Percentiles rank a stretch among this genome's conserved stretches.
phyloP scores from a whole-genome alignment of 2,329 filamentous ascomycete genomes.

The Rhynchosporium agropyri region DNA sequence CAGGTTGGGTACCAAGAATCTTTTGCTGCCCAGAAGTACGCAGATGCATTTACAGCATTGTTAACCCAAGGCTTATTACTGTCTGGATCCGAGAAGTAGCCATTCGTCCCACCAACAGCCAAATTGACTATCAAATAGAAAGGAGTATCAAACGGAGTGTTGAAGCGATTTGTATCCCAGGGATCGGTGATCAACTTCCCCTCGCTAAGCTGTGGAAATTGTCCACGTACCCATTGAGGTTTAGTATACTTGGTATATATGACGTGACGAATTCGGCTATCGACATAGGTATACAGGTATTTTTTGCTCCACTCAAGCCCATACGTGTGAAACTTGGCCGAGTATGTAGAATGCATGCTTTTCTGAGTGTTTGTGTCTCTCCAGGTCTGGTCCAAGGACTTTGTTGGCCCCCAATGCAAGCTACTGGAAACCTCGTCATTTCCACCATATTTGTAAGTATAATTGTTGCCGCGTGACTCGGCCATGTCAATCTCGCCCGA shows the following conservation, averaged over 20 bases:
- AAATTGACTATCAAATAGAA: constrained; percentile 30
- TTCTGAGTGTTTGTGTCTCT: constrained; percentile 18
- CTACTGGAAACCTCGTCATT: constrained; percentile 18
- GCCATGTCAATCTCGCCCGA: constrained; percentile 25
- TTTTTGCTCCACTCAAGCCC: constrained; percentile 25
- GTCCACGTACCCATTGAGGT: constrained; percentile 20
- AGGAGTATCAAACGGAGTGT: constrained; percentile 26
- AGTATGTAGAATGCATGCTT: constrained; percentile 20
- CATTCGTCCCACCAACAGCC: constrained; percentile 25
- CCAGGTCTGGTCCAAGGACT: constrained; percentile 13
- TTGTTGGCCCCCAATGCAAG: constrained; percentile 24
- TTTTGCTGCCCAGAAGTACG: constrained; percentile 75
- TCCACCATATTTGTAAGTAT: constrained; percentile 19
- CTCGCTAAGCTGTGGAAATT: constrained; percentile 17
- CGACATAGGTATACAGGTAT: constrained; percentile 25
- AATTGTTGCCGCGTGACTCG: constrained; percentile 25
- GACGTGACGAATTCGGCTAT: constrained; percentile 21
- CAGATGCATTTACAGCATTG: constrained; percentile 63
- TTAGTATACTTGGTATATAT: constrained; percentile 20
- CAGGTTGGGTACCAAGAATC: constrained; percentile 71
- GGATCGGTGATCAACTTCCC: constrained; percentile 22
- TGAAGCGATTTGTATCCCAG: constrained; percentile 20
- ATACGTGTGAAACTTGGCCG: constrained; percentile 20
- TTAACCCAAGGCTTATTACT: constrained; percentile 80
- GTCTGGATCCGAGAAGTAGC: constrained; percentile 54